phyloP scores from a whole-genome alignment of 2,329 filamentous ascomycete species.

The Colletotrichum tofieldiae region DNA sequence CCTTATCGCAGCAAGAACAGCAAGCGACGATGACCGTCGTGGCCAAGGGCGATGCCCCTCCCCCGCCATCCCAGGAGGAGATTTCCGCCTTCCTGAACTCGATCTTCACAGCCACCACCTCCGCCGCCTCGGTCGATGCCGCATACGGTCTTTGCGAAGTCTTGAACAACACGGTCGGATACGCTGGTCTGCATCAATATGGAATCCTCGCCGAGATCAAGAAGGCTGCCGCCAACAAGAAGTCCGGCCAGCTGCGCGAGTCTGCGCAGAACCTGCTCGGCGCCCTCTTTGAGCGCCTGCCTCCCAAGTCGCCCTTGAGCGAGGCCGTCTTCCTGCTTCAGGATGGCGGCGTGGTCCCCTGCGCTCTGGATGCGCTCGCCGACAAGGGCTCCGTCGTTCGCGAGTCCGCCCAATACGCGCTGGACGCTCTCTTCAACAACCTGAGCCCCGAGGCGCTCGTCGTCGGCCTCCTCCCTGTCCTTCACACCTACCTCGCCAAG shows the following conservation, averaged over 20 bases:
- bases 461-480: slow-evolving; percentile 82
- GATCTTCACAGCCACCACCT: slow-evolving; percentile 79
- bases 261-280: slow-evolving; percentile 96
- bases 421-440: slow-evolving; percentile 88
- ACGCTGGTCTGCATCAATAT: slow-evolving; percentile 67
- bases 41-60: slow-evolving; percentile 64
- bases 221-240: slow-evolving; percentile 93
- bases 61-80: slow-evolving; percentile 77
- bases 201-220: slow-evolving; percentile 70
- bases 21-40: slow-evolving; percentile 52
- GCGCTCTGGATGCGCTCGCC: slow-evolving; percentile 86
- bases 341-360: slow-evolving; percentile 79
- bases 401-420: slow-evolving; percentile 93
- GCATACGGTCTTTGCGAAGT: slow-evolving; percentile 74
- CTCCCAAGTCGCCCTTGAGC: slow-evolving; percentile 80
- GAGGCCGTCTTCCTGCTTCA: slow-evolving; percentile 89
- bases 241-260: slow-evolving; percentile 87
- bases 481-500: slow-evolving; percentile 84
- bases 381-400: slow-evolving; percentile 93
- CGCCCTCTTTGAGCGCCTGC: slow-evolving; percentile 92
- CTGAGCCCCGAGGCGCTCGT: slow-evolving; percentile 88
- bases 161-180: slow-evolving; percentile 69
- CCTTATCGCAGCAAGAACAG: slow-evolving; percentile 48
- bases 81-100: slow-evolving; percentile 75
- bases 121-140: slow-evolving; percentile 77